Percentiles rank a stretch among this genome's conserved stretches.
These are phyloP conservation scores for Aspergillus candidus DNA, from an alignment of 2,329 filamentous ascomycete genomes.

Conservation along the genomic window DNA sequence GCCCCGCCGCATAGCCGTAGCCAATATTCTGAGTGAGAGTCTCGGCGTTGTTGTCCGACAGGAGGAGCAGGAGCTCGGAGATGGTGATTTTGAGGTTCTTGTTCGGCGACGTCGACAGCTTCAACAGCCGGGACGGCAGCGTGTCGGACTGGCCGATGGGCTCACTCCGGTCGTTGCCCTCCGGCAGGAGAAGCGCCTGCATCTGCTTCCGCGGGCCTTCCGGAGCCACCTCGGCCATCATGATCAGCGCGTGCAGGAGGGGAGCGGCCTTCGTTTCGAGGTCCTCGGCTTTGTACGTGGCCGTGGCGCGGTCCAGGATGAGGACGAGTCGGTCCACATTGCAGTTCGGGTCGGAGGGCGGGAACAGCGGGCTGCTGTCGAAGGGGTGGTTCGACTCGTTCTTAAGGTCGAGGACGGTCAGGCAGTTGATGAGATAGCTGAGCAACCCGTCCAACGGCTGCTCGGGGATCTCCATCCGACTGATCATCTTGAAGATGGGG, in stretches of 20 bases:
- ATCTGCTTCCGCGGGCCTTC: conserved; percentile 57
- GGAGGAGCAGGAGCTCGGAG: conserved; percentile 74
- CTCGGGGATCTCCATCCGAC: conserved; percentile 51
- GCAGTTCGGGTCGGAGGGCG: conserved; percentile 53
- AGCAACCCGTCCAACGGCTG: conserved; percentile 69
- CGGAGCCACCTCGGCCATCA: conserved; percentile 64
- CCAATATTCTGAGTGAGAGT: conserved; percentile 87
- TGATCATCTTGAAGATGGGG: conserved; percentile 64
- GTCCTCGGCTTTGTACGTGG: conserved; percentile 59
- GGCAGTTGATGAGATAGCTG: conserved; percentile 67
- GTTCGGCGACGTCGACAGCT: conserved; percentile 68
- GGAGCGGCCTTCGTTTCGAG: conserved; percentile 67
- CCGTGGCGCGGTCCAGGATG: conserved; percentile 62
- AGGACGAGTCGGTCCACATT: conserved; percentile 61
- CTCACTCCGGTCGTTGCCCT: conserved; percentile 65
- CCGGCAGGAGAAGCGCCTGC: conserved; percentile 65
- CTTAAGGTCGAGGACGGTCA: conserved; percentile 70
- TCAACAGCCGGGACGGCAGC: conserved; percentile 69
- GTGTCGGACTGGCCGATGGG: conserved; percentile 71
- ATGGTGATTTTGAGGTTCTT: conserved; percentile 69
- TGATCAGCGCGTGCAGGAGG: conserved; percentile 66
- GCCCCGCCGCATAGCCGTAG: conserved; percentile 89
- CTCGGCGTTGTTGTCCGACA: conserved; percentile 72
- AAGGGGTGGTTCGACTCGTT: conserved; percentile 44
- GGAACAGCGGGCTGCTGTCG: conserved; percentile 56